Percentiles rank a stretch among this genome's conserved stretches.
Conservation (phyloP, 2,329 filamentous ascomycete genomes). For the Cladosporium sp. region DNA sequence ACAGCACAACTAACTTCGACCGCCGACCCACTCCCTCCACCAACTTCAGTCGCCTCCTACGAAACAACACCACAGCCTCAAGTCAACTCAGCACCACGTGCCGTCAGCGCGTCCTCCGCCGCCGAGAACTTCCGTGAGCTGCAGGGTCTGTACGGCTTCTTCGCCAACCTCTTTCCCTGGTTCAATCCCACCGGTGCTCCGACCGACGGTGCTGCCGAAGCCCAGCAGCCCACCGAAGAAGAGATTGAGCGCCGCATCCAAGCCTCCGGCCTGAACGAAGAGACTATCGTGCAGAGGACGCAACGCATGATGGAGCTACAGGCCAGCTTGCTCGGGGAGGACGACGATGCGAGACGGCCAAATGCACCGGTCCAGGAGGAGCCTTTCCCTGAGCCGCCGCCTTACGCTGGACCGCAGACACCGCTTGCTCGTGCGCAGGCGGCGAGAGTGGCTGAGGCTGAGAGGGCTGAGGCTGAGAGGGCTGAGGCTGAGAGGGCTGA, state of each 20-base stretch:
- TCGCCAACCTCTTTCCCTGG: conserved; percentile 34
- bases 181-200: conserved; percentile 23
- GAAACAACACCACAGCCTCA: conserved; percentile 17
- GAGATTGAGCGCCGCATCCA: conserved; percentile 32
- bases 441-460: conserved; percentile 10
- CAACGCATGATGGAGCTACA: conserved; percentile 32
- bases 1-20: conserved; percentile 67
- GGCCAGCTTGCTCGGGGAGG: conserved; percentile 28
- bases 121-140: conserved; percentile 31
- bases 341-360: neutral
- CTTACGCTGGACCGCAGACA: conserved; percentile 1
- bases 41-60: conserved; percentile 42
- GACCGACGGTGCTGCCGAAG: conserved; percentile 17
- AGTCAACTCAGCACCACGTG: conserved; percentile 7
- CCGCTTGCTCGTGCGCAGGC: conserved; percentile 11
- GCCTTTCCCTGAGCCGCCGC: conserved; percentile 1
- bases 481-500: conserved; percentile 15
- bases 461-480: too few species aligned
- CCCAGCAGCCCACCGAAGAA: conserved; percentile 26
- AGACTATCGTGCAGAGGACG: conserved; percentile 30
- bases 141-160: conserved; percentile 32
- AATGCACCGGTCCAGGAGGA: neutral
- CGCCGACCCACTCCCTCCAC: conserved; percentile 80
- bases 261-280: conserved; percentile 29
- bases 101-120: conserved; percentile 8